Percentiles rank a stretch among this genome's conserved stretches.
phyloP scores from a whole-genome alignment of 495 filamentous ascomycete species.

The Melanomma pulvis-pyrius region DNA sequence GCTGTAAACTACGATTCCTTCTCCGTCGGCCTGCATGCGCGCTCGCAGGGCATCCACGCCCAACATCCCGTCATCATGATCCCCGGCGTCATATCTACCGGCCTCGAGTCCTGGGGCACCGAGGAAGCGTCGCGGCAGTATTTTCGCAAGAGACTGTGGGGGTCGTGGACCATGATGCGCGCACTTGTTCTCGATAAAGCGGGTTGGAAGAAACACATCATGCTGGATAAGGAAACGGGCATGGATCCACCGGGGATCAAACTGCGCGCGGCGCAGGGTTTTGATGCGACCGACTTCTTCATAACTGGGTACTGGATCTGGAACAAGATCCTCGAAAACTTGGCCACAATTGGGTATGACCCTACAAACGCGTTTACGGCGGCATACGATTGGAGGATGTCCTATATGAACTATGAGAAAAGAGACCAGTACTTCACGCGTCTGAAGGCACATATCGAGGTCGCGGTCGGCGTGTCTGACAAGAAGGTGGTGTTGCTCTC shows the following conservation, averaged over 20 bases:
- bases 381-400: constrained; percentile 97
- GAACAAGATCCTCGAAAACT: constrained; percentile 96
- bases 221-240: constrained; percentile 90
- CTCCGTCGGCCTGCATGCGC: constrained; percentile 78
- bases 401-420: constrained; percentile 82
- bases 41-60: constrained; percentile 78
- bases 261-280: constrained; percentile 90
- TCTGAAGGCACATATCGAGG: constrained; percentile 87
- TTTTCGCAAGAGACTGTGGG: constrained; percentile 92
- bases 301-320: constrained; percentile 97
- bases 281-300: constrained; percentile 98
- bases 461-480: constrained; percentile 65
- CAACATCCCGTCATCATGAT: constrained; percentile 94
- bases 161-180: constrained; percentile 97
- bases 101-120: constrained; percentile 95
- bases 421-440: constrained; percentile 93
- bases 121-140: constrained; percentile 78
- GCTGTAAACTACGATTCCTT: constrained; percentile 92
- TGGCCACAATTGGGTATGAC: constrained; percentile 94
- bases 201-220: constrained; percentile 92
- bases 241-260: constrained; percentile 92
- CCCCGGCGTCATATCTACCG: constrained; percentile 95
- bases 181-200: constrained; percentile 91
- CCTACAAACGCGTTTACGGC: constrained; percentile 94
- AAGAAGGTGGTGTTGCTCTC: constrained; percentile 86